Percentiles rank a stretch among this genome's conserved stretches.
phyloP scores from a whole-genome alignment of 2,329 filamentous ascomycete genomes.

The Penicillium sp. region DNA sequence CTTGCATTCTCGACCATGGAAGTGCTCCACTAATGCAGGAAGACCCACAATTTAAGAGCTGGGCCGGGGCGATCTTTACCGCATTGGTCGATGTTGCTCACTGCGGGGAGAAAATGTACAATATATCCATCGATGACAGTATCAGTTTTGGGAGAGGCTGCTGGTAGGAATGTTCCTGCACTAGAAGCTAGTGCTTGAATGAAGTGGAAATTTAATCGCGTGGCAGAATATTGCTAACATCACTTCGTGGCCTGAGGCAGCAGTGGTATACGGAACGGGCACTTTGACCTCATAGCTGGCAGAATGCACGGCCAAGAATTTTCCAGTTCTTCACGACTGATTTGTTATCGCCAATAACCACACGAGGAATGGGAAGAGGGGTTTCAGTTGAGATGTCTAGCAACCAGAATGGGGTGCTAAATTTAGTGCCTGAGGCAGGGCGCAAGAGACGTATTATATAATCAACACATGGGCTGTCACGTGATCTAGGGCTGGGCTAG shows the following conservation, averaged over 20 bases:
- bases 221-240: too few species aligned
- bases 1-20: background rate
- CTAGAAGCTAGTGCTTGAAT: background rate
- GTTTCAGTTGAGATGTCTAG: too few species aligned
- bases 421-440: background rate
- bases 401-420: background rate
- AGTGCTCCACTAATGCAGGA: background rate
- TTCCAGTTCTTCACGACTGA: too few species aligned
- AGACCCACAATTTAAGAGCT: background rate
- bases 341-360: too few species aligned
- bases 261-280: too few species aligned
- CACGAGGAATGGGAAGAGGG: too few species aligned
- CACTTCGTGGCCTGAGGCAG: too few species aligned
- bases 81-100: background rate
- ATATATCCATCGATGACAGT: background rate
- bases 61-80: background rate
- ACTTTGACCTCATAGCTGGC: too few species aligned
- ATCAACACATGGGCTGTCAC: background rate
- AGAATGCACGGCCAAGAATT: too few species aligned
- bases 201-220: background rate
- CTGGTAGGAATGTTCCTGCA: background rate
- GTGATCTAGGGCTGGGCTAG: constrained; percentile 21
- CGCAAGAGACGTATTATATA: background rate
- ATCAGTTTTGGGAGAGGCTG: background rate
- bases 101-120: background rate